phyloP scores from a whole-genome alignment of 2,329 filamentous ascomycete species.

The Pseudogymnoascus sp. region DNA sequence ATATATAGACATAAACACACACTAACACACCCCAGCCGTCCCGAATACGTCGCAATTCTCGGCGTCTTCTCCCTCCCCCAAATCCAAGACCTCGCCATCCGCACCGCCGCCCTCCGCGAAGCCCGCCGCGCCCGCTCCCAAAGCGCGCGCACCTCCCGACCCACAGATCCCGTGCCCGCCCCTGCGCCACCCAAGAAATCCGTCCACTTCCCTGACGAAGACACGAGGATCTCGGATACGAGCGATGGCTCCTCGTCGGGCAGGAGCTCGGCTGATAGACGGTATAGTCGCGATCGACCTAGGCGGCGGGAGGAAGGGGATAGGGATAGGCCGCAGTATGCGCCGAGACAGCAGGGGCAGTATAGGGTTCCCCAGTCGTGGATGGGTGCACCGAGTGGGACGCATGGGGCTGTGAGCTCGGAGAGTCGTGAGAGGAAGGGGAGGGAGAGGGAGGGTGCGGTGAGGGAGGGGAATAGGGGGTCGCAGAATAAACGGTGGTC shows the following conservation, averaged over 20 bases:
- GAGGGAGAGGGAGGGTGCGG: constrained; percentile 11
- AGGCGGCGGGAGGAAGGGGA: constrained; percentile 28
- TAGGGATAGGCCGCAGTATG: constrained; percentile 26
- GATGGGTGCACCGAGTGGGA: background rate
- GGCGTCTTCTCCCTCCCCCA: constrained; percentile 45
- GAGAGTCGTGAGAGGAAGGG: background rate
- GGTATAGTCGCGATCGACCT: background rate
- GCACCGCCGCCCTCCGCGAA: constrained; percentile 30
- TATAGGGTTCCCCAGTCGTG: background rate
- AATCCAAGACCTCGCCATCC: constrained; percentile 42
- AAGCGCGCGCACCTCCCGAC: background rate
- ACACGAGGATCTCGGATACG: background rate
- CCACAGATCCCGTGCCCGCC: background rate
- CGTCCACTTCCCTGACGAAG: background rate
- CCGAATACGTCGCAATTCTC: constrained; percentile 51
- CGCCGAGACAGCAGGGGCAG: constrained; percentile 9
- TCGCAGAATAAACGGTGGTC: constrained; percentile 32
- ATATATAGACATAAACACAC: background rate
- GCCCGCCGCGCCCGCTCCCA: constrained; percentile 14
- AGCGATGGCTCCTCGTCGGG: background rate
- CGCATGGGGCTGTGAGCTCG: background rate
- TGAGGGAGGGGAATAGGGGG: constrained; percentile 32
- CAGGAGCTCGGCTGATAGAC: background rate
- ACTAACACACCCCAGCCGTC: constrained; percentile 29
- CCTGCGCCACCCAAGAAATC: background rate